These are phyloP conservation scores for Wolfiporia cocos DNA, from an alignment of 1,284 basidiomycete species.

Conservation along the genomic window DNA sequence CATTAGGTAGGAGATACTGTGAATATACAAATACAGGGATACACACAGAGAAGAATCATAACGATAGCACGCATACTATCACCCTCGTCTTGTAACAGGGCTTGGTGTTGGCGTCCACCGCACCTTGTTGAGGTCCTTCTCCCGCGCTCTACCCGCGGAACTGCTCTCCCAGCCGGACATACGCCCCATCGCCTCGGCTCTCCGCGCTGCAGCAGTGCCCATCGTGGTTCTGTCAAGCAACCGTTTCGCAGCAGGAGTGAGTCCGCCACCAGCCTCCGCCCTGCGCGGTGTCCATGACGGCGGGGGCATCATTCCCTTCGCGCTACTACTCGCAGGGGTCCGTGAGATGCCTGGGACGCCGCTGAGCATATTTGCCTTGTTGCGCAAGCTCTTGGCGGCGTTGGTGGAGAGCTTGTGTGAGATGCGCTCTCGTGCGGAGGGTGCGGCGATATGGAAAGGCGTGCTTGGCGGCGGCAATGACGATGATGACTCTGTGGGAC, in stretches of 20 bases:
- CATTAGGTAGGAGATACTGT: no score
- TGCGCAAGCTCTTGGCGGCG: constrained; percentile 61
- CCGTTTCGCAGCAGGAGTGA: constrained; percentile 78
- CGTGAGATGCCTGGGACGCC: constrained; percentile 25
- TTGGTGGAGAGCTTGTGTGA: constrained; percentile 73
- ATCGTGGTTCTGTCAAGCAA: constrained; percentile 68
- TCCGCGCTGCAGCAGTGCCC: constrained; percentile 51
- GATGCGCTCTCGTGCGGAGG: constrained; percentile 68
- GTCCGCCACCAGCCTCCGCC: constrained; percentile 56
- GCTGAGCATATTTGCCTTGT: constrained; percentile 61
- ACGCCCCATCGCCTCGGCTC: constrained; percentile 66
- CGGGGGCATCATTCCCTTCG: constrained; percentile 57
- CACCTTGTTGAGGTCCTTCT: constrained; percentile 56
- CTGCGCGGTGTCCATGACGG: constrained; percentile 64
- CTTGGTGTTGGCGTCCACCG: constrained; percentile 80
- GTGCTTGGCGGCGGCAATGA: constrained; percentile 41
- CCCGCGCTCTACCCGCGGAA: constrained; percentile 30
- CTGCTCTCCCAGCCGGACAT: constrained; percentile 52
- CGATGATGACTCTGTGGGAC: constrained; percentile 32
- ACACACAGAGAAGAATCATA: constrained; percentile 1
- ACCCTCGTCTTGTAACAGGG: constrained; percentile 29
- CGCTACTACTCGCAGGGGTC: constrained; percentile 27
- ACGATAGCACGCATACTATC: background rate
- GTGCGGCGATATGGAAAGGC: constrained; percentile 68
- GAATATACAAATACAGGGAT: no score